Percentiles rank a stretch among this genome's conserved stretches.
Evolutionary conservation across 2,329 filamentous ascomycete species (phyloP).

Genomic region (Colletotrichum orchidophilum): DNA sequence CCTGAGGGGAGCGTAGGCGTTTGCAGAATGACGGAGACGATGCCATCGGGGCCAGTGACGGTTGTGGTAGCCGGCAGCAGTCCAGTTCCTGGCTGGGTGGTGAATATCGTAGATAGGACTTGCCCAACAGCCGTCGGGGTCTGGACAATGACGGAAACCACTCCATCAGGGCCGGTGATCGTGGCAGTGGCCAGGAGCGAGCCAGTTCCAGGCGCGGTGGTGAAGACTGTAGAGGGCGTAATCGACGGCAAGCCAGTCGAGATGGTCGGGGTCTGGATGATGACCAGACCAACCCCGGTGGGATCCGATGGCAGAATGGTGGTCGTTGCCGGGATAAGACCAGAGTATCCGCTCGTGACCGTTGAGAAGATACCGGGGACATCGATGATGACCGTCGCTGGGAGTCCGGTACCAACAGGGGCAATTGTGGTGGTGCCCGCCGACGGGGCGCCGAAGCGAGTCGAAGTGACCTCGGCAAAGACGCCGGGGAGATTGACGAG

Average conservation of each 20-base stretch:
- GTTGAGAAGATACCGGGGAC: slow-evolving; percentile 9
- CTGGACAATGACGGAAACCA: slow-evolving; percentile 6
- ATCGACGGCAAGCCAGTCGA: background rate
- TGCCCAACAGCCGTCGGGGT: background rate
- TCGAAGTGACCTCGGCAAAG: background rate
- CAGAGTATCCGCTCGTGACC: slow-evolving; percentile 15
- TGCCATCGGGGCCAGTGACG: background rate
- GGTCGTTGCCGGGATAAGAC: slow-evolving; percentile 12
- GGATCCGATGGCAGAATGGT: slow-evolving; percentile 7
- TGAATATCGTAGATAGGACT: background rate
- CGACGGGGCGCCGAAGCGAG: slow-evolving; percentile 19
- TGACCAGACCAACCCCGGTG: slow-evolving; percentile 5
- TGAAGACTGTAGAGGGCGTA: background rate
- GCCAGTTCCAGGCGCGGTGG: background rate
- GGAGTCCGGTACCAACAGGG: background rate
- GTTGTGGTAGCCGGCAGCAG: background rate
- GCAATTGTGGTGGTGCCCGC: slow-evolving; percentile 14
- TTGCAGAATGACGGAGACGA: background rate
- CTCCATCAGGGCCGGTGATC: slow-evolving; percentile 1
- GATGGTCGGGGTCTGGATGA: slow-evolving; percentile 9
- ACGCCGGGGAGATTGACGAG: slow-evolving; percentile 17
- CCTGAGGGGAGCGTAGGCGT: background rate
- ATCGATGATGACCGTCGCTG: slow-evolving; percentile 18
- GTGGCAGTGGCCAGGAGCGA: background rate
- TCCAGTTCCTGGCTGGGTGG: background rate